Conservation (phyloP, 306 rosid genomes). For the Cicer judaicum region DNA sequence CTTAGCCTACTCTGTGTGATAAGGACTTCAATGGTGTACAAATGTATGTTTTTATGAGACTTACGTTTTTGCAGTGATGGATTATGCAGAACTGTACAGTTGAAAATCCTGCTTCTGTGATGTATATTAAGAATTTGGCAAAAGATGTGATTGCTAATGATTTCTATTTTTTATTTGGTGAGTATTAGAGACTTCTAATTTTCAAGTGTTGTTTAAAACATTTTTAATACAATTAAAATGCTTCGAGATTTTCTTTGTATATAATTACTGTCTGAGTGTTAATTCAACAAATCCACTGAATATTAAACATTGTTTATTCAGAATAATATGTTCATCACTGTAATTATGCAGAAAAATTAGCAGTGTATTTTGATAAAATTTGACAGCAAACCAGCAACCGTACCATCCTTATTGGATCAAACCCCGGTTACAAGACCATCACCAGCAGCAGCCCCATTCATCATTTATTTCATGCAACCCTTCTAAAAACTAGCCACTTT, state of each 20-base stretch:
- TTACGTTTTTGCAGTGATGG: slow-evolving; percentile 42
- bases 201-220: slow-evolving; percentile 2
- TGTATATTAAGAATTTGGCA: slow-evolving; percentile 94
- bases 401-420: too few relatives aligned
- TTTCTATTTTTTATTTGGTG: slow-evolving; percentile 84
- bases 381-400: too few relatives aligned
- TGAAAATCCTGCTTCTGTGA: slow-evolving; percentile 80
- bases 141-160: slow-evolving; percentile 81
- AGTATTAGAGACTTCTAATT: slow-evolving; percentile 44
- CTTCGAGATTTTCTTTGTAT: slow-evolving; percentile 25
- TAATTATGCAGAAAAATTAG: too few relatives aligned
- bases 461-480: too few relatives aligned
- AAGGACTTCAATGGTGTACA: slow-evolving; percentile 16
- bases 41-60: slow-evolving; percentile 20
- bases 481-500: too few relatives aligned
- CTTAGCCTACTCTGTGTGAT: too few relatives aligned
- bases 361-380: too few relatives aligned
- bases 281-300: not conserved
- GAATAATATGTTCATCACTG: too few relatives aligned
- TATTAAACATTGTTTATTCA: too few relatives aligned
- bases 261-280: not conserved
- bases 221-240: slow-evolving; percentile 33
- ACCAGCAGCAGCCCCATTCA: too few relatives aligned
- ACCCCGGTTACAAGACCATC: too few relatives aligned
- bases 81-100: slow-evolving; percentile 80